Evolutionary conservation across 2,329 filamentous ascomycete species (phyloP).

Genomic region (Fusarium sambucinum): DNA sequence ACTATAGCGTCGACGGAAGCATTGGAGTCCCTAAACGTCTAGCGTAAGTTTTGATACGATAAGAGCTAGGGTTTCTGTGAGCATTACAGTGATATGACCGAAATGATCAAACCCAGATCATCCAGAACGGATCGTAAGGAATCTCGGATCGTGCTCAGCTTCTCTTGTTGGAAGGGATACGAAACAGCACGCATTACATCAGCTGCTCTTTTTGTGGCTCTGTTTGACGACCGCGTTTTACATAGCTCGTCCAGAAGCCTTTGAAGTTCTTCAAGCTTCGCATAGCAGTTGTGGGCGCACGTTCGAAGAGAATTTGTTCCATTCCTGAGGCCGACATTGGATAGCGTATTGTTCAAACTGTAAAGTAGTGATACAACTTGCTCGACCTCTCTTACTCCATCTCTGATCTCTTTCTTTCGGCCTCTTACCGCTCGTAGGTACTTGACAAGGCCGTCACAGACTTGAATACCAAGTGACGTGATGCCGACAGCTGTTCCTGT

Average conservation of each 20-base stretch:
- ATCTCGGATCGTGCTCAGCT: background rate
- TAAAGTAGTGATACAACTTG: background rate
- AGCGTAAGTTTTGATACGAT: background rate
- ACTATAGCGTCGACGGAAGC: rapidly evolving
- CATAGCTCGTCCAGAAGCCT: background rate
- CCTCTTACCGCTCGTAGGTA: background rate
- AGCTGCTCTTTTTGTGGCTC: rapidly evolving
- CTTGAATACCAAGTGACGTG: conserved; percentile 13
- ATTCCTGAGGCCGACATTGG: rapidly evolving
- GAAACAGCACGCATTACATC: background rate
- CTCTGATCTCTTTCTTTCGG: background rate
- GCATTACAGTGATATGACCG: background rate
- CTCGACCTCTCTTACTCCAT: background rate
- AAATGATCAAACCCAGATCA: background rate
- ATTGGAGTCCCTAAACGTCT: rapidly evolving
- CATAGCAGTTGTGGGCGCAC: background rate
- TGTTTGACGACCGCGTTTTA: background rate
- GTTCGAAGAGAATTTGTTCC: background rate
- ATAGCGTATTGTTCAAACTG: background rate
- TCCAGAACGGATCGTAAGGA: background rate
- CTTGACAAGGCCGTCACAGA: conserved; percentile 2
- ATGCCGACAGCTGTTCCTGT: conserved; percentile 7
- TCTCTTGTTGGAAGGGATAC: background rate
- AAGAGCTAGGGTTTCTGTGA: rapidly evolving
- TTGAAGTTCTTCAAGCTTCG: background rate